Evolutionary conservation across 345 rosid species (phyloP).

Genomic region (Populus ilicifolia): DNA sequence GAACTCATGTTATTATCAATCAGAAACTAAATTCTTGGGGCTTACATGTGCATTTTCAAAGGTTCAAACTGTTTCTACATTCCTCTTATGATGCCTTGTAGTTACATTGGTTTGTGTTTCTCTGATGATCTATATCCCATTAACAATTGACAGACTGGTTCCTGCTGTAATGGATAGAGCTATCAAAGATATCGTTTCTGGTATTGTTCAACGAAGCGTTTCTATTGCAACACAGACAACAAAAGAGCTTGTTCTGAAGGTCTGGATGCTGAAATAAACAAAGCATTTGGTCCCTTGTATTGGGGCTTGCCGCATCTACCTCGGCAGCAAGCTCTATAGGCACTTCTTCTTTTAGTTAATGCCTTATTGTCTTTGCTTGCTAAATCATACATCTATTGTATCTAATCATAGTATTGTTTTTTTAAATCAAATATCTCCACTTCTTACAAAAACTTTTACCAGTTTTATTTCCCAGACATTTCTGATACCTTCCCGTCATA

Average conservation of each 20-base stretch:
- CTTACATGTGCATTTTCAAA: slow-evolving; percentile 83
- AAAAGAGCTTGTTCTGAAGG: slow-evolving; percentile 97
- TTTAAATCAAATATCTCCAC: background rate
- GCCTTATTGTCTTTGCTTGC: background rate
- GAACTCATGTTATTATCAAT: slow-evolving; percentile 77
- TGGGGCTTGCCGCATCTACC: slow-evolving; percentile 7
- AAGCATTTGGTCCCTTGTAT: background rate
- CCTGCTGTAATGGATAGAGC: slow-evolving; percentile 95
- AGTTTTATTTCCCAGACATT: background rate
- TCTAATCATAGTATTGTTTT: background rate
- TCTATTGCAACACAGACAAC: slow-evolving; percentile 96
- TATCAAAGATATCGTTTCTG: slow-evolving; percentile 81
- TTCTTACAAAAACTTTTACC: background rate
- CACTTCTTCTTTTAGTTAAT: background rate
- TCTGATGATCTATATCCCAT: background rate
- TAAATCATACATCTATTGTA: background rate
- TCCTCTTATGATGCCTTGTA: slow-evolving; percentile 2
- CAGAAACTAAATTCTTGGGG: slow-evolving; percentile 64
- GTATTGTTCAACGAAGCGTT: slow-evolving; percentile 96
- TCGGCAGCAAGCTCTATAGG: background rate
- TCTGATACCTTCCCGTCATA: background rate
- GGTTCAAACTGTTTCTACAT: slow-evolving; percentile 42
- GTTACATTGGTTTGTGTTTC: background rate
- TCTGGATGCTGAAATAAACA: slow-evolving; percentile 22
- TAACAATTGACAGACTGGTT: slow-evolving; percentile 55